Base-by-base conservation (phyloP, 2,329 filamentous ascomycete genomes). In the Xylariomycetidae sp. region DNA sequence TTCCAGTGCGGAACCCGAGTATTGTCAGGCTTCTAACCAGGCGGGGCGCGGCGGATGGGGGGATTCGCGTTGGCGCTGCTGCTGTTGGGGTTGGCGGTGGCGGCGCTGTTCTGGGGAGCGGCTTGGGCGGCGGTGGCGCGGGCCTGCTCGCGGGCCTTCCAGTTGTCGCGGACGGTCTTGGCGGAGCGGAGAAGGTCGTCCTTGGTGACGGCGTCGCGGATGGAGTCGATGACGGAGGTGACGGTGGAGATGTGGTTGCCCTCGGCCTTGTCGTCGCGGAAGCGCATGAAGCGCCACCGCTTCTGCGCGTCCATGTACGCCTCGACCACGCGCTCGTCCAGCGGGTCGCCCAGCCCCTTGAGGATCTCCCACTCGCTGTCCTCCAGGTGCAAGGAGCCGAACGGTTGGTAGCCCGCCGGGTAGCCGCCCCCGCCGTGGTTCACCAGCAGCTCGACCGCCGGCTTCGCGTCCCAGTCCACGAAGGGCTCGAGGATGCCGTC, bases 281-380 rank as follows among this genome's bases (percentile, higher is more conserved):
- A 90, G 19, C 89, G 79, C 48, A 92, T 82, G 57, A 86, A 85
- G 37, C 88, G 78, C 92, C 92, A 98, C 15, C 80, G 68, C 13
- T 75, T 75, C 37, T 79, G 60, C 2, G 76, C 68, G 52, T 95
- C 87, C 60, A 87, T 78, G 53, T 79, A 87, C 56, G 88, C 95
- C 63, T 98, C 92, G 34, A 96, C 82, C 39, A 98, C 84, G 32
- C 85, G 74, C 42, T 90, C 83, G 53, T 94, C 77, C n/a, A 96
- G 67, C 12, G 85, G 83, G 47, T 89, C 75, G 20, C 73, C 65
- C 32, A 89, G 63, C 2, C 63, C 58, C 60, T 95, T 95, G 44
- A 96, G 65, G 1, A 67, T 67, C 47, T 90, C 83, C 90, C 92
- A 96, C 57, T 96, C 89, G 1, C 74, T 64, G 9, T 80, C 72